These are phyloP conservation scores for Marchantia paleacea DNA, from an alignment of 225 moss, liverwort and hornwort genomes.

Conservation along the genomic window DNA sequence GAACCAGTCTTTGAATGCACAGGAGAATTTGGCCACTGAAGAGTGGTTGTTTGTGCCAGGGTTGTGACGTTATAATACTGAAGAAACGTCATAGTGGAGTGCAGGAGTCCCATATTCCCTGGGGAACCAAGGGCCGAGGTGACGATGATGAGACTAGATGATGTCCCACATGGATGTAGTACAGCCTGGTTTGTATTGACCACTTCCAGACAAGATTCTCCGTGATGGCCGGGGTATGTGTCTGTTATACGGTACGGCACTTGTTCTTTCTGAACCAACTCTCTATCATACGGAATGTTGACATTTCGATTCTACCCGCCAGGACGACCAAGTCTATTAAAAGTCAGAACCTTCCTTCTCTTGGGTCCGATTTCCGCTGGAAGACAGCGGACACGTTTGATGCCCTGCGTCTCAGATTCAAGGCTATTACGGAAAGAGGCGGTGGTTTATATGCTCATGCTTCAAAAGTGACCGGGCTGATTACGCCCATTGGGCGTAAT, in stretches of 20 bases:
- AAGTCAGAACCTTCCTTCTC: not conserved
- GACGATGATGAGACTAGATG: not conserved
- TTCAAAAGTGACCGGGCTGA: too few relatives aligned
- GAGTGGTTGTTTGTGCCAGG: not conserved
- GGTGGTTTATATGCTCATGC: too few relatives aligned
- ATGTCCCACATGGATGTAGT: not conserved
- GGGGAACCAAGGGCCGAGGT: not conserved
- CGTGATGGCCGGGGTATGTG: not conserved
- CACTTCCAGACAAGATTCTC: not conserved
- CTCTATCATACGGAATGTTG: too few relatives aligned
- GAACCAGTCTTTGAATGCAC: not conserved
- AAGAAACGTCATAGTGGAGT: not conserved
- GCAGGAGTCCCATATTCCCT: not conserved
- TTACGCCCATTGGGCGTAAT: too few relatives aligned
- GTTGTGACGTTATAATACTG: not conserved
- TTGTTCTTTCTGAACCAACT: not conserved
- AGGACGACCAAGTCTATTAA: too few relatives aligned
- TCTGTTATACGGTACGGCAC: not conserved
- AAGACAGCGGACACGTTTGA: not conserved
- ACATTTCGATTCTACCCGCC: not conserved
- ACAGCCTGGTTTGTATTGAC: not conserved
- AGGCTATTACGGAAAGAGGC: too few relatives aligned
- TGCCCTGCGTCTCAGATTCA: too few relatives aligned
- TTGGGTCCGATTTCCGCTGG: not conserved
- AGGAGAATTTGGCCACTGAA: not conserved